These are phyloP conservation scores for Brettanomyces naardenensis DNA, from an alignment of 805 yeast genomes.

Conservation along the genomic window DNA sequence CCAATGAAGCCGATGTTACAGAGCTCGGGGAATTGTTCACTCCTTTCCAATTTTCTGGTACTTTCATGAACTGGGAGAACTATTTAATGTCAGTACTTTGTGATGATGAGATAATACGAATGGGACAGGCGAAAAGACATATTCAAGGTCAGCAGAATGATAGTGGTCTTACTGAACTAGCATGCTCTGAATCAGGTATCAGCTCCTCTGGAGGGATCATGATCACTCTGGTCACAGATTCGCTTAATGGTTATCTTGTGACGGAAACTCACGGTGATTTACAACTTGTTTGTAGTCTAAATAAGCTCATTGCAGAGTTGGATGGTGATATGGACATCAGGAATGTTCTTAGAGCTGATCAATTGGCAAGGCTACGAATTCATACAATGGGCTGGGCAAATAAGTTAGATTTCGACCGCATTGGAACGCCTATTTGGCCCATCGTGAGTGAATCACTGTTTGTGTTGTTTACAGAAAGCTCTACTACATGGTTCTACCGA, in stretches of 20 bases:
- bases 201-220: constrained; percentile 6
- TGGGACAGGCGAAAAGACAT: constrained; percentile 9
- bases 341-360: constrained; percentile 2
- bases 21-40: constrained; percentile 8
- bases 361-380: constrained; percentile 8
- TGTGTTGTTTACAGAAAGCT: constrained; percentile 9
- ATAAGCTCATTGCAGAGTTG: constrained; percentile 3
- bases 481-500: constrained; percentile 6
- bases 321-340: constrained; percentile 4
- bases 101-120: constrained; percentile 6
- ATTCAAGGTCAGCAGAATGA: constrained; percentile 3
- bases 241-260: constrained; percentile 10
- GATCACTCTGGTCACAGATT: constrained; percentile 9
- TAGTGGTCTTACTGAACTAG: constrained; percentile 4
- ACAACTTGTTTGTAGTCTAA: constrained; percentile 4
- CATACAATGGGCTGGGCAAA: constrained; percentile 10
- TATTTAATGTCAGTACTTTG: constrained; percentile 5
- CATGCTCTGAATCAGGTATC: constrained; percentile 11
- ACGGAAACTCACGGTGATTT: constrained; percentile 7
- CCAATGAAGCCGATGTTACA: constrained; percentile 1
- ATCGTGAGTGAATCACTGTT: constrained; percentile 6
- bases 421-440: constrained; percentile 9
- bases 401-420: constrained; percentile 4
- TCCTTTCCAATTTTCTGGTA: constrained; percentile 5
- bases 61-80: constrained; percentile 8